phyloP scores from a whole-genome alignment of 192 early-diverging fungal genomes.

The Lobulomyces angularis region DNA sequence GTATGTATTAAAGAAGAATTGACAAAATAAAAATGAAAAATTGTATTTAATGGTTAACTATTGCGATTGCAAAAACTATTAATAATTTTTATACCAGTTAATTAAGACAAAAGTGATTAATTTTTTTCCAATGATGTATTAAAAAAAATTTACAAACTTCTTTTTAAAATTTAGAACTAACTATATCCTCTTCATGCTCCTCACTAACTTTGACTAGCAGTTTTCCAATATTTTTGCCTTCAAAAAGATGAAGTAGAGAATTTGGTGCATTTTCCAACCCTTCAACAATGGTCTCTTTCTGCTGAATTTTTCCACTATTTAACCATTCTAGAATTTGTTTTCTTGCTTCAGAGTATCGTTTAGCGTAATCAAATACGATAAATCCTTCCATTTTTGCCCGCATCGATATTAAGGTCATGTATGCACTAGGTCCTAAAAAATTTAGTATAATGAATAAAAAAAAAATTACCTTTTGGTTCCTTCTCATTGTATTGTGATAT shows the following conservation, averaged over 20 bases:
- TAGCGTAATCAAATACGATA: conserved; percentile 19
- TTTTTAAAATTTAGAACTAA: too few species aligned
- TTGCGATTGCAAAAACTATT: too few species aligned
- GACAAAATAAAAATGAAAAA: too few species aligned
- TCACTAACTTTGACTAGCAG: conserved; percentile 32
- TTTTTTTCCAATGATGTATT: too few species aligned
- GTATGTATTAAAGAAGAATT: too few species aligned
- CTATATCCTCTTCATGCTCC: too few species aligned
- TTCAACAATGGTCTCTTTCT: conserved; percentile 21
- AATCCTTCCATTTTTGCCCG: conserved; percentile 40
- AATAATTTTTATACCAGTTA: too few species aligned
- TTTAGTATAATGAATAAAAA: too few species aligned
- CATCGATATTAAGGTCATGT: conserved; percentile 27
- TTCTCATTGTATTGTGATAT: conserved; percentile 34
- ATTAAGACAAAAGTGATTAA: too few species aligned
- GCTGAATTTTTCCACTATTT: conserved; percentile 29
- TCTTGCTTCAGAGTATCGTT: conserved; percentile 21
- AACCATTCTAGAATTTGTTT: conserved; percentile 31
- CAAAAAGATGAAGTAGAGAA: conserved; percentile 31
- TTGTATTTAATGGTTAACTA: too few species aligned
- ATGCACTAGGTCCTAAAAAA: conserved; percentile 25
- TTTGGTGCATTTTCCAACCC: conserved; percentile 40
- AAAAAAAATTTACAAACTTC: too few species aligned
- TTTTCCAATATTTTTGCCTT: conserved; percentile 39
- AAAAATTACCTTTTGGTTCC: conserved; percentile 15